Base-by-base conservation (phyloP, 2,329 filamentous ascomycete genomes). In the Ceratocystis colombiana region DNA sequence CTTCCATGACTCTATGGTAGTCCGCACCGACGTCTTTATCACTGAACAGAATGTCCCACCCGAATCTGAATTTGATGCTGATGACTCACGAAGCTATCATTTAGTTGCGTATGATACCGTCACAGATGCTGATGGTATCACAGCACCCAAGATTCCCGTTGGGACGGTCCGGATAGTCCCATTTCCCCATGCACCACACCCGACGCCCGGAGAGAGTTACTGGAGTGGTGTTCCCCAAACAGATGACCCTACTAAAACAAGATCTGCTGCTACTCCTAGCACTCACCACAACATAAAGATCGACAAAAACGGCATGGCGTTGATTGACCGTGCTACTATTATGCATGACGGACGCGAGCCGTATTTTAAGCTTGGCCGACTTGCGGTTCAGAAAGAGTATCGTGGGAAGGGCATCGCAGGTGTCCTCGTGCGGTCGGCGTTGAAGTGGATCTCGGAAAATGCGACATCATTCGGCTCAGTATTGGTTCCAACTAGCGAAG, bases 101-200 rank as follows among this genome's bases (percentile, higher is more conserved):
- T 96, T 90, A 88, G 87, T 96, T 37, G 79, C 87, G n/a, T 96
- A 96, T 75, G 84, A 84, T 61, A 85, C 81, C 17, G 75, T 59
- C 8, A 25, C 12, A 30, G 6, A n/a, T 1, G 25, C 28, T 10
- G 55, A 59, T 59, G 55, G 55, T 2, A 80, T 78, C 73, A 76
- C 74, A 65, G 80, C 78, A 22, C 71, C 72, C 46, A 74, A 73
- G 70, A 77, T 75, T 28, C 83, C 90, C 61, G 84, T 93, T 64
- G 90, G 87, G 6, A 90, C 88, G 1, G 82, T 96, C 68, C 85
- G 92, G 25, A 79, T 95, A 10, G 88, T 96, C 0, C 91, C 91
- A 0, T 90, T 90, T 64, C 90, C 89, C 1, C 88, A 95, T 71
- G 77, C 78, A 8, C 78, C 84, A 41, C 84, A 93, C 75, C 84